These are phyloP conservation scores for Cylindrotheca closterium DNA, from an alignment of 108 stramenopile species.

Conservation along the genomic window DNA sequence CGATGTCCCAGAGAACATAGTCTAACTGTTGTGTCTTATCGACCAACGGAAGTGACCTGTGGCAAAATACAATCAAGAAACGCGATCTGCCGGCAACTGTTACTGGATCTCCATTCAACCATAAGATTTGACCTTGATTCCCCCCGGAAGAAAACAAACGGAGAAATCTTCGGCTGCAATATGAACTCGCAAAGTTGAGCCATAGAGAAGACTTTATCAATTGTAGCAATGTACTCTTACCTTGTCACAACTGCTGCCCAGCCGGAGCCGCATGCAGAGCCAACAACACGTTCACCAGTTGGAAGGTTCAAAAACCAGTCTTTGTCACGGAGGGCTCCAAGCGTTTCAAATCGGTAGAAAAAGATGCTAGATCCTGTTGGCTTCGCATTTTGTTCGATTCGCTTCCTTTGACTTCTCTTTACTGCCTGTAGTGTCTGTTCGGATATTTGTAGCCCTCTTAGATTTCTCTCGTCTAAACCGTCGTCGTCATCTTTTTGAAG, in stretches of 20 bases:
- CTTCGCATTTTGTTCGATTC: constrained; percentile 30
- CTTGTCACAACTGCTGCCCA: constrained; percentile 78
- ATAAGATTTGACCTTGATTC: constrained; percentile 67
- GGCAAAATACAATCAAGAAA: constrained; percentile 74
- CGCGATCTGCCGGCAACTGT: constrained; percentile 73
- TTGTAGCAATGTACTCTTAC: constrained; percentile 4
- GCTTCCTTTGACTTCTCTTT: constrained; percentile 33
- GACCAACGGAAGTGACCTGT: constrained; percentile 49
- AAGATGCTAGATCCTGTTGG: constrained; percentile 68
- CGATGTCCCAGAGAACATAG: constrained; percentile 67
- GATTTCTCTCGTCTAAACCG: constrained; percentile 36
- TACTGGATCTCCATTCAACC: constrained; percentile 78
- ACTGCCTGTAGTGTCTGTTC: constrained; percentile 54
- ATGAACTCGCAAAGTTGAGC: not conserved
- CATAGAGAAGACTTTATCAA: not conserved
- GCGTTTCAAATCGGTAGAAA: constrained; percentile 80
- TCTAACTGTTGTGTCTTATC: constrained; percentile 84
- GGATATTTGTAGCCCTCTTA: constrained; percentile 45
- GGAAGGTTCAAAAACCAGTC: constrained; percentile 82
- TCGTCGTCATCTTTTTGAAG: constrained; percentile 62
- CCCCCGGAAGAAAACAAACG: constrained; percentile 74
- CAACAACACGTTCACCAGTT: constrained; percentile 74
- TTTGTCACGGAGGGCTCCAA: constrained; percentile 63
- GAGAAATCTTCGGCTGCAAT: constrained; percentile 69
- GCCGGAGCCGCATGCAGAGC: constrained; percentile 70